Percentiles rank a stretch among this genome's conserved stretches.
phyloP scores from a whole-genome alignment of 2,329 filamentous ascomycete genomes.

The Phaeosphaeriaceae sp. region DNA sequence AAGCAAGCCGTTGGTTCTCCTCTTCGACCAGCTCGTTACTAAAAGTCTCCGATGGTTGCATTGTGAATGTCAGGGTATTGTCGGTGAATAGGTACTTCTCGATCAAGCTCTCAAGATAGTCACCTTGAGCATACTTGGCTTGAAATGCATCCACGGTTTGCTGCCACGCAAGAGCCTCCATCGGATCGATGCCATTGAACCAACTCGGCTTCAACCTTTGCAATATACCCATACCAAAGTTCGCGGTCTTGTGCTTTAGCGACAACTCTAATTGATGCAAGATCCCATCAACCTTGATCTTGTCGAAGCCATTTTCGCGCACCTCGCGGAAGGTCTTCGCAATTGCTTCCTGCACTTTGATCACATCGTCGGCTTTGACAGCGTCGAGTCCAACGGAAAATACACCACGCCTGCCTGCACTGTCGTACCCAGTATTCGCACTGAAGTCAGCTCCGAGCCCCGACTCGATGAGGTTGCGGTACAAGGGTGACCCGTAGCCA shows the following conservation, averaged over 20 bases:
- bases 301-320: slow-evolving; percentile 80
- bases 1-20: slow-evolving; percentile 75
- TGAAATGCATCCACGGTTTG: slow-evolving; percentile 86
- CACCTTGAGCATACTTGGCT: slow-evolving; percentile 72
- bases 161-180: slow-evolving; percentile 90
- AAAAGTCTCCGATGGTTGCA: slow-evolving; percentile 83
- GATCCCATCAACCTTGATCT: slow-evolving; percentile 89
- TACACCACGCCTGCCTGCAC: slow-evolving; percentile 75
- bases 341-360: slow-evolving; percentile 77
- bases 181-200: slow-evolving; percentile 95
- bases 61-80: slow-evolving; percentile 88
- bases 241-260: slow-evolving; percentile 94
- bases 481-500: slow-evolving; percentile 93
- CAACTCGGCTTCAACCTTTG: slow-evolving; percentile 88
- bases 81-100: slow-evolving; percentile 91
- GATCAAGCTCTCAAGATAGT: slow-evolving; percentile 83
- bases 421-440: slow-evolving; percentile 91
- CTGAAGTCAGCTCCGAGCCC: slow-evolving; percentile 93
- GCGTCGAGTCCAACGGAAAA: slow-evolving; percentile 92
- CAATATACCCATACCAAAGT: slow-evolving; percentile 90
- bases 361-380: slow-evolving; percentile 80
- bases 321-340: slow-evolving; percentile 74
- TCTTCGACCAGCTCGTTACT: slow-evolving; percentile 76
- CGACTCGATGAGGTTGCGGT: slow-evolving; percentile 85
- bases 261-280: slow-evolving; percentile 93